Percentiles rank a stretch among this genome's conserved stretches.
phyloP scores from a whole-genome alignment of 2,329 filamentous ascomycete genomes.

The Penicillium expansum region DNA sequence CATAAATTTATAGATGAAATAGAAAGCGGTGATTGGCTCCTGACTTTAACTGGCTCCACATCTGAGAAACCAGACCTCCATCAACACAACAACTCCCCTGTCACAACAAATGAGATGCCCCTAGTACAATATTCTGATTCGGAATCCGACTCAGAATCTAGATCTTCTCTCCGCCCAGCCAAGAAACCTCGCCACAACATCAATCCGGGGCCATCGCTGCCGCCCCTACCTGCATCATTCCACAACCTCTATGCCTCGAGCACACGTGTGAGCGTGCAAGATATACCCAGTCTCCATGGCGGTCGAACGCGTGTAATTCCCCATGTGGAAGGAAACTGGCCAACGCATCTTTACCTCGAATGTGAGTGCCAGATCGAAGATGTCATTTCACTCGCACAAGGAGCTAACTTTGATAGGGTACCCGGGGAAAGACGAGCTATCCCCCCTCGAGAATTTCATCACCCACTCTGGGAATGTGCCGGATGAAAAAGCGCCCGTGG shows the following conservation, averaged over 20 bases:
- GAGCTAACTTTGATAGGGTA: conserved; percentile 36
- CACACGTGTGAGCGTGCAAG: conserved; percentile 70
- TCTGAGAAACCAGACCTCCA: not conserved
- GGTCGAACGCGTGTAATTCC: conserved; percentile 79
- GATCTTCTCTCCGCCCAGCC: conserved; percentile 17
- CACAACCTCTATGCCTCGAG: conserved; percentile 86
- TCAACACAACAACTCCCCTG: not conserved
- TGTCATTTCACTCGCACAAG: not conserved
- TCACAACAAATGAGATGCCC: conserved; percentile 46
- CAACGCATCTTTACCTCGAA: conserved; percentile 86
- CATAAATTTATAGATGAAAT: not conserved
- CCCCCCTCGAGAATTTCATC: conserved; percentile 32
- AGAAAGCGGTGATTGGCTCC: not conserved
- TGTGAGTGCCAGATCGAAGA: conserved; percentile 58
- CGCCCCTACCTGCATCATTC: conserved; percentile 75
- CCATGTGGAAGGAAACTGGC: conserved; percentile 88
- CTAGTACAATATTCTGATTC: conserved; percentile 63
- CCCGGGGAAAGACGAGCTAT: conserved; percentile 38
- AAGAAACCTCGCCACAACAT: conserved; percentile 26
- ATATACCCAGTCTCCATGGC: conserved; percentile 81
- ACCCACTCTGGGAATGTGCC: conserved; percentile 34
- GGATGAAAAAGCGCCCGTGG: conserved; percentile 40
- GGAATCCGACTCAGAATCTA: conserved; percentile 37
- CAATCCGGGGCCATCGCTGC: conserved; percentile 47
- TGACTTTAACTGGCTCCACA: not conserved